Conservation (phyloP, 1,139 yeast species). For the Debaryomyces subglobosus region DNA sequence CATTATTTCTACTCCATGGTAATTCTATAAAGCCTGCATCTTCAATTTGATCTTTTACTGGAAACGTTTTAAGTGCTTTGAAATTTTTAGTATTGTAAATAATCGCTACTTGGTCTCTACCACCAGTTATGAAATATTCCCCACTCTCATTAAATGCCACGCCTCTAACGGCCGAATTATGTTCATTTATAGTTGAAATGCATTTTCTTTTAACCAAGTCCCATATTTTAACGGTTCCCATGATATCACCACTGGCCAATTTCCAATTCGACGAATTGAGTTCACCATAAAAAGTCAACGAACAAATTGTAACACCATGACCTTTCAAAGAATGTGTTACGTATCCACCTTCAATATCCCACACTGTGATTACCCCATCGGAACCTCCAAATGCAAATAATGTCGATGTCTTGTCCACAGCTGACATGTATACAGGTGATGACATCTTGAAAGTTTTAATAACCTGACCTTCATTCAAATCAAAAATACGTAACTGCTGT, state of each 20-base stretch:
- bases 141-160: slow-evolving; percentile 64
- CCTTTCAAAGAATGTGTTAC: slow-evolving; percentile 91
- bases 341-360: slow-evolving; percentile 89
- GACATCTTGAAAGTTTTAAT: slow-evolving; percentile 60
- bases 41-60: slow-evolving; percentile 80
- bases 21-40: slow-evolving; percentile 63
- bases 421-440: slow-evolving; percentile 81
- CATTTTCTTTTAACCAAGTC: slow-evolving; percentile 82
- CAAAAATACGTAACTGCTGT: slow-evolving; percentile 73
- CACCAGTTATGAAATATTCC: slow-evolving; percentile 70
- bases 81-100: slow-evolving; percentile 59
- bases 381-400: slow-evolving; percentile 93
- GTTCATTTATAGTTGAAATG: slow-evolving; percentile 66
- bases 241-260: slow-evolving; percentile 84
- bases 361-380: slow-evolving; percentile 88
- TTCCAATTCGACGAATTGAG: slow-evolving; percentile 73
- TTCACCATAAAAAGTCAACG: slow-evolving; percentile 74
- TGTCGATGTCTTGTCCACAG: slow-evolving; percentile 79
- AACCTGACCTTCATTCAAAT: slow-evolving; percentile 47
- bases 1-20: slow-evolving; percentile 22
- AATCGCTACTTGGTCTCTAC: slow-evolving; percentile 81
- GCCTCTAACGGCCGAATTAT: slow-evolving; percentile 85
- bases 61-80: slow-evolving; percentile 66
- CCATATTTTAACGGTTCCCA: slow-evolving; percentile 88
- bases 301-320: slow-evolving; percentile 90